Evolutionary conservation across 768 basidiomycete genomes (phyloP).

Genomic region (Phallus indusiatus): DNA sequence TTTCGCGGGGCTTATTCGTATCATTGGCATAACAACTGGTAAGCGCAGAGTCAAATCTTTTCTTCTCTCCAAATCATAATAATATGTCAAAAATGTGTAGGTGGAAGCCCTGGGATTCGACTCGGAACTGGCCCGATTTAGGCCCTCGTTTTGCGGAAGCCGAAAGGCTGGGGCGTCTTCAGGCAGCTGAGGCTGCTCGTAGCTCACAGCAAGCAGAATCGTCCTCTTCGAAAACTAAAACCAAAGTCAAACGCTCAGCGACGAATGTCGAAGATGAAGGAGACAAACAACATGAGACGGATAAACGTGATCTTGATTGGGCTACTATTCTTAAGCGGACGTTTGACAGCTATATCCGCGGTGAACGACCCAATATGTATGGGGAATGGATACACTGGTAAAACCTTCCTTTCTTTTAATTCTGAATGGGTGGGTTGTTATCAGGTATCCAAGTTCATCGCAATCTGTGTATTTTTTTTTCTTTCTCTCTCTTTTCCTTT

Average conservation of each 20-base stretch:
- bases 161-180: slow-evolving; percentile 54
- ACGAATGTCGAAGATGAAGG: not conserved
- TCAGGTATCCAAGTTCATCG: no score
- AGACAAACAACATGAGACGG: slow-evolving; percentile 38
- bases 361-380: slow-evolving; percentile 92
- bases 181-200: slow-evolving; percentile 8
- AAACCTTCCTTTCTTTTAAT: slow-evolving; percentile 28
- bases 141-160: slow-evolving; percentile 71
- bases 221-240: slow-evolving; percentile 5
- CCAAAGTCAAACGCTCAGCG: not conserved
- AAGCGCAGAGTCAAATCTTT: slow-evolving; percentile 14
- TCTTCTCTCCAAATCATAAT: not conserved
- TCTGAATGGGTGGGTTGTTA: not conserved
- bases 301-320: slow-evolving; percentile 83
- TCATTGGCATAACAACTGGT: slow-evolving; percentile 95
- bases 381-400: slow-evolving; percentile 64
- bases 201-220: slow-evolving; percentile 14
- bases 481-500: no score
- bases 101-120: slow-evolving; percentile 90
- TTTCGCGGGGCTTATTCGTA: slow-evolving; percentile 94
- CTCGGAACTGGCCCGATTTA: slow-evolving; percentile 93
- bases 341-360: slow-evolving; percentile 86
- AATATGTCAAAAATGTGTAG: not conserved
- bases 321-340: slow-evolving; percentile 89
- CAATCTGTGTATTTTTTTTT: no score